Percentiles rank a stretch among this genome's conserved stretches.
Evolutionary conservation across 2,329 filamentous ascomycete species (phyloP).

Genomic region (Pestalotiopsis sp.): DNA sequence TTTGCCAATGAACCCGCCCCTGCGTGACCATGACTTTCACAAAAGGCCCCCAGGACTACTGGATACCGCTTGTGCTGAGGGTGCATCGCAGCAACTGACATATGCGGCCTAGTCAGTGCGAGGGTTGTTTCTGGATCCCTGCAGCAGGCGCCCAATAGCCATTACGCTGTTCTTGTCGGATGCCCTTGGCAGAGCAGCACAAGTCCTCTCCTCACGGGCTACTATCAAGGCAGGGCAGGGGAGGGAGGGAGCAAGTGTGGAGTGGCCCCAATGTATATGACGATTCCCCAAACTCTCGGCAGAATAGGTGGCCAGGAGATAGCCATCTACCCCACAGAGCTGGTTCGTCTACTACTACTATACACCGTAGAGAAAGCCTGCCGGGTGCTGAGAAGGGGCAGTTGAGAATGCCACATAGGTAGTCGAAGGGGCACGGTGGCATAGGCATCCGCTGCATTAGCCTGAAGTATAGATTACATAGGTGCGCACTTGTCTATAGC

Average conservation of each 20-base stretch:
- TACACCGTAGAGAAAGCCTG: not conserved
- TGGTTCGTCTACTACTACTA: not conserved
- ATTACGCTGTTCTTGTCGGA: not conserved
- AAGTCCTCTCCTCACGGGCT: not conserved
- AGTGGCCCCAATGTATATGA: not conserved
- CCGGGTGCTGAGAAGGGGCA: not conserved
- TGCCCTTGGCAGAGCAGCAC: not conserved
- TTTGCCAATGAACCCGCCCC: not conserved
- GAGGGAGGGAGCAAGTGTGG: not conserved
- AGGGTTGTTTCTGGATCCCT: not conserved
- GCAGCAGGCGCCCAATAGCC: not conserved
- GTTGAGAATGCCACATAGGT: not conserved
- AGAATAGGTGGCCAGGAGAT: not conserved
- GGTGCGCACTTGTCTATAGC: not conserved
- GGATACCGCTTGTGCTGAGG: not conserved
- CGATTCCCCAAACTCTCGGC: not conserved
- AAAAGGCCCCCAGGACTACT: not conserved
- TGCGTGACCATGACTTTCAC: not conserved
- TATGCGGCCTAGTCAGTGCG: not conserved
- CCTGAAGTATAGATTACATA: not conserved
- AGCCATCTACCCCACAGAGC: not conserved
- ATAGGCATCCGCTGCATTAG: not conserved
- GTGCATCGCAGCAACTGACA: slow-evolving; percentile 3
- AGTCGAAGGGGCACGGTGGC: not conserved
- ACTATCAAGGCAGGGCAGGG: not conserved